Evolutionary conservation across 2,329 filamentous ascomycete species (phyloP).

Genomic region (Phialophora verrucosa): DNA sequence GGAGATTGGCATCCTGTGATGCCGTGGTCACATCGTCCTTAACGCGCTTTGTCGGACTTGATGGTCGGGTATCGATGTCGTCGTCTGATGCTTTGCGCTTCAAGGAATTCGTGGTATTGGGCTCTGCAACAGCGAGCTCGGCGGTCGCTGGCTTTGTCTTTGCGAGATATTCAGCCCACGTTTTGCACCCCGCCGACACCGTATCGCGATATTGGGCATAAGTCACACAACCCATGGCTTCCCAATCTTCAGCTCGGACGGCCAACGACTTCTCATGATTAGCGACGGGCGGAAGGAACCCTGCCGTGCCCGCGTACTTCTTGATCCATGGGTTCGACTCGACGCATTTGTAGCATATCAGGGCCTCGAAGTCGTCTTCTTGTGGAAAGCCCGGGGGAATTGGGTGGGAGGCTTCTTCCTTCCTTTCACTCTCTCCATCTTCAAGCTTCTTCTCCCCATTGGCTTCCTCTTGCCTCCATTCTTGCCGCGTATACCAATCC

Average conservation of each 20-base stretch:
- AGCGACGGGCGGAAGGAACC: conserved; percentile 78
- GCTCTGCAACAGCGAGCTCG: neutral
- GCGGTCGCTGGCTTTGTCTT: neutral
- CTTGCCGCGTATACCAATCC: conserved; percentile 66
- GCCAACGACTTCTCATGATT: conserved; percentile 43
- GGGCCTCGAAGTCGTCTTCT: conserved; percentile 86
- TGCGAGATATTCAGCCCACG: neutral
- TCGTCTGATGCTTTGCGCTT: conserved; percentile 55
- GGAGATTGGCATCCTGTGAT: conserved; percentile 53
- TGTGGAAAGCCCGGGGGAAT: conserved; percentile 83
- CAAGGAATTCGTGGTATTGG: conserved; percentile 12
- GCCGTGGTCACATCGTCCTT: conserved; percentile 60
- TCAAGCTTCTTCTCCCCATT: conserved; percentile 43
- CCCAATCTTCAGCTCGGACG: neutral
- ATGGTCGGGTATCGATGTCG: conserved; percentile 32
- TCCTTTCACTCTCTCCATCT: conserved; percentile 21
- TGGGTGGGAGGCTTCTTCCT: conserved; percentile 56
- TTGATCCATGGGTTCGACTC: conserved; percentile 91
- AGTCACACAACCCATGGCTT: neutral
- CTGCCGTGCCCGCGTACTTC: conserved; percentile 76
- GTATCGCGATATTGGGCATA: neutral
- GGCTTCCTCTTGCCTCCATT: conserved; percentile 46
- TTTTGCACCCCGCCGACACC: neutral
- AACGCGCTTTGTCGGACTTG: conserved; percentile 64
- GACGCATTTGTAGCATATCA: conserved; percentile 94